These are phyloP conservation scores for Taxillus chinensis DNA, from an alignment of 164 flowering plant species.

Conservation along the genomic window DNA sequence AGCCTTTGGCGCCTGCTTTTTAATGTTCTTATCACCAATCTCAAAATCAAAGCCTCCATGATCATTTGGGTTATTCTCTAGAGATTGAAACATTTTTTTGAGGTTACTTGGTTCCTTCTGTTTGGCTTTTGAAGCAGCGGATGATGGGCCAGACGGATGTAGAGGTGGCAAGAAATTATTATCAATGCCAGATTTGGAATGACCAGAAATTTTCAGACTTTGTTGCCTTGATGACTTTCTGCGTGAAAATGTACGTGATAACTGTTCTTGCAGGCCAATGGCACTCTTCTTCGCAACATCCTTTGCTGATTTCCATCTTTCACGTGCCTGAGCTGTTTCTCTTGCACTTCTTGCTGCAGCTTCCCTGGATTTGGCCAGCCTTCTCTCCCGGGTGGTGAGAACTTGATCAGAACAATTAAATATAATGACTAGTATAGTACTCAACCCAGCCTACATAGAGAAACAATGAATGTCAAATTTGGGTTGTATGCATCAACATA, in stretches of 20 bases:
- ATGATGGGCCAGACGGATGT: slow-evolving; percentile 21
- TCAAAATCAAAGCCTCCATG: slow-evolving; percentile 63
- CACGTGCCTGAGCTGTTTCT: slow-evolving; percentile 85
- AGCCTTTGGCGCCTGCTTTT: slow-evolving; percentile 55
- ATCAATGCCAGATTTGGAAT: slow-evolving; percentile 39
- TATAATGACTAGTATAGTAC: background rate
- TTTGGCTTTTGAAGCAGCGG: slow-evolving; percentile 29
- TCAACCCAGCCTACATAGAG: background rate
- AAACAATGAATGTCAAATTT: background rate
- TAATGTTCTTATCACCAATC: slow-evolving; percentile 61
- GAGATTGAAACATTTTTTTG: slow-evolving; percentile 48
- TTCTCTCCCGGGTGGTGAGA: background rate
- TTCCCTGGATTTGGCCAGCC: background rate
- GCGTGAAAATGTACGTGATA: slow-evolving; percentile 90
- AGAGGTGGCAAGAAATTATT: slow-evolving; percentile 29
- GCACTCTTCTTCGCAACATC: slow-evolving; percentile 69
- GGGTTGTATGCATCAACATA: background rate
- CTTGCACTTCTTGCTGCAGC: slow-evolving; percentile 83
- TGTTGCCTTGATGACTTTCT: slow-evolving; percentile 30
- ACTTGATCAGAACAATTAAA: slow-evolving; percentile 9
- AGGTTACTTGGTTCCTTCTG: slow-evolving; percentile 63
- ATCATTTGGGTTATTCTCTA: slow-evolving; percentile 60
- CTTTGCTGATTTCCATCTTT: slow-evolving; percentile 89
- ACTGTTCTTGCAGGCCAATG: slow-evolving; percentile 50
- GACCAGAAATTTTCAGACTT: slow-evolving; percentile 28